These are phyloP conservation scores for Leptoxyphium fumago DNA, from an alignment of 2,329 filamentous ascomycete species.

Conservation along the genomic window DNA sequence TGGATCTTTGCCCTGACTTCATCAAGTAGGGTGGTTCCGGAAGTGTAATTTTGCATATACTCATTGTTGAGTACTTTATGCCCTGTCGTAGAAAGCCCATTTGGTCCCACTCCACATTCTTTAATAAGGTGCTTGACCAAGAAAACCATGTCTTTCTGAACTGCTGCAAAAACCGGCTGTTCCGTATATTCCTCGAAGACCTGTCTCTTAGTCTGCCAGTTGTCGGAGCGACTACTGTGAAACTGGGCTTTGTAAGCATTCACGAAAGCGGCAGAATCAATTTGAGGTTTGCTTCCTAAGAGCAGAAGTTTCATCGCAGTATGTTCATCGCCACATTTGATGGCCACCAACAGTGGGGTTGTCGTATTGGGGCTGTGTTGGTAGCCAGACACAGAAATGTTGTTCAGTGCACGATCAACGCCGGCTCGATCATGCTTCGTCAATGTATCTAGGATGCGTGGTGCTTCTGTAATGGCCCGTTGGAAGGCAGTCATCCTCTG, in stretches of 20 bases:
- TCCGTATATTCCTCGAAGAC: constrained; percentile 34
- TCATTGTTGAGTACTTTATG: constrained; percentile 18
- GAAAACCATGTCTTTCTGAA: constrained; percentile 34
- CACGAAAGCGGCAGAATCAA: constrained; percentile 51
- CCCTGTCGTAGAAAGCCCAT: constrained; percentile 36
- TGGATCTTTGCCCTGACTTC: constrained; percentile 39
- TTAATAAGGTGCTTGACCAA: constrained; percentile 43
- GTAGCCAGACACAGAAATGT: constrained; percentile 34
- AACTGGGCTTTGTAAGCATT: constrained; percentile 37
- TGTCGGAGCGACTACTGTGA: constrained; percentile 13
- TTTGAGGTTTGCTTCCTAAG: constrained; percentile 42
- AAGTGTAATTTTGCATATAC: constrained; percentile 22
- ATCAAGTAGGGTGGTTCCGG: constrained; percentile 44
- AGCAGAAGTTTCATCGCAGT: constrained; percentile 48
- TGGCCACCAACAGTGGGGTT: constrained; percentile 45
- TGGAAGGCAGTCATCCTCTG: constrained; percentile 52
- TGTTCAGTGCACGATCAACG: constrained; percentile 50
- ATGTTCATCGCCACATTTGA: constrained; percentile 37
- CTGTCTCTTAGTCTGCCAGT: constrained; percentile 34
- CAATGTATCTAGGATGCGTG: constrained; percentile 30
- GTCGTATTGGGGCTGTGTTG: constrained; percentile 23
- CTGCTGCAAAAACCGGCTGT: constrained; percentile 55
- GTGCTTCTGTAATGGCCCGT: constrained; percentile 41
- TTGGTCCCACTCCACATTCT: constrained; percentile 46
- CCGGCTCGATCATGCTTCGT: constrained; percentile 44